Conservation (phyloP, 2,329 filamentous ascomycete species). For the Torrubiellomyces zombiae region DNA sequence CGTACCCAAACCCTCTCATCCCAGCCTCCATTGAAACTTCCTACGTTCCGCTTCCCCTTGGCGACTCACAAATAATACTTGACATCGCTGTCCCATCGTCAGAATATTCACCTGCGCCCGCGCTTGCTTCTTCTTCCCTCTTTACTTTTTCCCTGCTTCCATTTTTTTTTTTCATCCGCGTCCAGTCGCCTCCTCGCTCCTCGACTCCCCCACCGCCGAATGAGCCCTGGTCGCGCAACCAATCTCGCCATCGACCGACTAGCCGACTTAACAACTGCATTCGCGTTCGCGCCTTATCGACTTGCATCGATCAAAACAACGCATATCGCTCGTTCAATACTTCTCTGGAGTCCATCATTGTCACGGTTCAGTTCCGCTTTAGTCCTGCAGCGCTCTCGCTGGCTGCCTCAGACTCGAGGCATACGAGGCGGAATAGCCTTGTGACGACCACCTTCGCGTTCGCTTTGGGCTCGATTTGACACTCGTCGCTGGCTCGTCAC, state of each 20-base stretch:
- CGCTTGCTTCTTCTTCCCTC: conserved; percentile 1
- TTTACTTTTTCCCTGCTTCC: conserved; percentile 1
- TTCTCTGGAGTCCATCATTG: conserved; percentile 10
- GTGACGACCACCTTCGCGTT: conserved; percentile 8
- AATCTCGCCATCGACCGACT: conserved; percentile 1
- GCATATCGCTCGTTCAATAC: conserved; percentile 4
- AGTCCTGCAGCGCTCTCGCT: neutral
- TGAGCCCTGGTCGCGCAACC: neutral
- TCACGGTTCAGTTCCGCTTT: neutral
- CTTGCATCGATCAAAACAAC: conserved; percentile 4
- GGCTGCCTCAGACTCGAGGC: conserved; percentile 1
- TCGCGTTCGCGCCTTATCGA: conserved; percentile 1
- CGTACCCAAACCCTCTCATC: conserved; percentile 3
- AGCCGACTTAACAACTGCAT: conserved; percentile 4
- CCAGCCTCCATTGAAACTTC: conserved; percentile 7
- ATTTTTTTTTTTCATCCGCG: conserved; percentile 1
- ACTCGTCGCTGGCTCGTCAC: conserved; percentile 4
- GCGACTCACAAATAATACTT: conserved; percentile 5
- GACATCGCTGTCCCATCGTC: conserved; percentile 2
- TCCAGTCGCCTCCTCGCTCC: too few relatives aligned
- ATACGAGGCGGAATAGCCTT: conserved; percentile 4
- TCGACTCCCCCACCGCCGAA: conserved; percentile 2
- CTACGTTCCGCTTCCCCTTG: conserved; percentile 4
- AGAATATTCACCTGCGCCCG: too few relatives aligned
- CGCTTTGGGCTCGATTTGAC: neutral